Conservation (phyloP, 1,284 basidiomycete genomes). For the Ceraceosorus guamensis region DNA sequence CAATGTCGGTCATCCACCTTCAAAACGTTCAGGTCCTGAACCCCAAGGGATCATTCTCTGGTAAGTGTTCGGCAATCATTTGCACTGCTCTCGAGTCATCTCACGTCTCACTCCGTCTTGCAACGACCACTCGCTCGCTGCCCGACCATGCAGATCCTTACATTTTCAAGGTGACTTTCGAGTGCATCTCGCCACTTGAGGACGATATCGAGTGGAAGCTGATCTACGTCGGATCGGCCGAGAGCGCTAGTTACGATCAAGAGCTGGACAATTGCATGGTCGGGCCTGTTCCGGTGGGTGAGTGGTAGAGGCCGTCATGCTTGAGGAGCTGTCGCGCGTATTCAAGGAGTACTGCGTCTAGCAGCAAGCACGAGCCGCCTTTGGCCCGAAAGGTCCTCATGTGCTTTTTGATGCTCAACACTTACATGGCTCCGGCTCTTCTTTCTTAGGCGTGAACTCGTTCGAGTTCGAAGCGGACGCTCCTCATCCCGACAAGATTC, state of each 20-base stretch:
- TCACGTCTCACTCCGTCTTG: no score
- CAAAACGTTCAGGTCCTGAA: constrained; percentile 45
- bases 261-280: constrained; percentile 72
- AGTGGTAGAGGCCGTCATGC: constrained; percentile 1
- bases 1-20: constrained; percentile 46
- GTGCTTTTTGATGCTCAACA: no score
- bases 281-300: constrained; percentile 71
- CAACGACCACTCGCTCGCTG: not conserved
- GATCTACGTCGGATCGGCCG: constrained; percentile 92
- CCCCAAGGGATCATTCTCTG: constrained; percentile 34
- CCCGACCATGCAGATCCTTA: constrained; percentile 61
- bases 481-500: constrained; percentile 61
- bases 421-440: no score
- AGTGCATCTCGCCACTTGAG: constrained; percentile 78
- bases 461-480: constrained; percentile 75
- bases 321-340: no score
- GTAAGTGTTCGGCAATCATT: constrained; percentile 8
- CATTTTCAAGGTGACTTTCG: constrained; percentile 91
- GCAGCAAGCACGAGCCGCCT: no score
- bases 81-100: no score
- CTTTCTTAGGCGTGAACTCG: constrained; percentile 62
- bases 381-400: no score
- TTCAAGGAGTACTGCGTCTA: no score
- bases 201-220: constrained; percentile 90
- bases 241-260: constrained; percentile 83